Evolutionary conservation across 2,329 filamentous ascomycete species (phyloP), one percentile per base, ranked within the genome.

Genomic region (Cladosporium velox): DNA sequence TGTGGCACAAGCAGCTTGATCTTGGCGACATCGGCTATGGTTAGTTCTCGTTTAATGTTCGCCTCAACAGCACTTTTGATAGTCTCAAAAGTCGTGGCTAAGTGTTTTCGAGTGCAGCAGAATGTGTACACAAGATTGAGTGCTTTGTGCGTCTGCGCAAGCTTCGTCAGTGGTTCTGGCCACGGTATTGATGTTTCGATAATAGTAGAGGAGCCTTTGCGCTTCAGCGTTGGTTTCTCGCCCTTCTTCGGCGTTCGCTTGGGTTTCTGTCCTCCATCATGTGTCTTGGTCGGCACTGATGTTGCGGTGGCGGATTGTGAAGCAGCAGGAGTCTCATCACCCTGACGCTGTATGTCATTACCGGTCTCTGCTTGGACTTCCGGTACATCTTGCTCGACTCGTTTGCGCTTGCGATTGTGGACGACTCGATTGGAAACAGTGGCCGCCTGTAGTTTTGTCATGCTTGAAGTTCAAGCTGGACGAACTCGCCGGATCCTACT

Each of bases 101-200:
- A 85, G 73, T 98, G 91, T 76, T 96, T 97, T 55, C 95, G 88
- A 1, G 94, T 94, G 75, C 89, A 95, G 80, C 92, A 96, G 75
- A 99, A 98, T 0, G 95, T 98, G 73, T 92, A 97, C 0, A 98
- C 92, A 1, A 98, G 81, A 72, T 97, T 99, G 67, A 99, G 80
- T 1, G 95, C 94, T 67, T 88, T 87, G 76, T 98, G 91, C 0
- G 89, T 91, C 76, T 89, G 88, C 30, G 90, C 88, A 10, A 98
- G 84, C 51, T 83, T 82, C 65, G 87, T 89, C 77, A 98, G 91
- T 55, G 85, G 82, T 1, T 87, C 84, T 0, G 93, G 93, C 93
- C 94, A 97, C 51, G 85, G 84, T 60, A 85, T 81, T 1, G 82
- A 76, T 1, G 82, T 78, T 69, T 86, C 83, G n/a, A 86, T 78